phyloP scores from a whole-genome alignment of 2,329 filamentous ascomycete genomes.

The Pseudohalonectria lignicola region DNA sequence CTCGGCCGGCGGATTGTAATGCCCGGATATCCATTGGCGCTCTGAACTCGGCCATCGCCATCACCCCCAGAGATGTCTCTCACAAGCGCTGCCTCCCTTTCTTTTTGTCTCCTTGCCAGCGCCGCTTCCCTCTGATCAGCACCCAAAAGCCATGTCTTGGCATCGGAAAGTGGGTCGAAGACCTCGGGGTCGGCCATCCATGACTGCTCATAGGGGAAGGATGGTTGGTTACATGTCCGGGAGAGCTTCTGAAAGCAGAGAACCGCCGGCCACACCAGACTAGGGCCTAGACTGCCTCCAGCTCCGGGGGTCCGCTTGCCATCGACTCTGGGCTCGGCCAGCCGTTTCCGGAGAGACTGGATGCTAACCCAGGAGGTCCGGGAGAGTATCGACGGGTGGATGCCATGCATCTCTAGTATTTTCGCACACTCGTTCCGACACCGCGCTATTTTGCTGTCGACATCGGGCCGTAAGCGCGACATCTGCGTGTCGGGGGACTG shows the following conservation, averaged over 20 bases:
- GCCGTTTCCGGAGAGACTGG: not conserved
- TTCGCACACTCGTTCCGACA: constrained; percentile 41
- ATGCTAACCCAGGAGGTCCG: constrained; percentile 40
- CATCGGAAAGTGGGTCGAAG: constrained; percentile 36
- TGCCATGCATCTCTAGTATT: constrained; percentile 37
- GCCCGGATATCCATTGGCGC: constrained; percentile 39
- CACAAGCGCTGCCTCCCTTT: constrained; percentile 27
- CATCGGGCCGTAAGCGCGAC: constrained; percentile 27
- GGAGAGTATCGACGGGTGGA: constrained; percentile 29
- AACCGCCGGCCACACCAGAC: constrained; percentile 8
- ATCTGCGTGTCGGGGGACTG: constrained; percentile 44
- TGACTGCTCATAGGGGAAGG: not conserved
- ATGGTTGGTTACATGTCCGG: constrained; percentile 14
- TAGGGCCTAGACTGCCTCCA: constrained; percentile 18
- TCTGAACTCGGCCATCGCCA: constrained; percentile 27
- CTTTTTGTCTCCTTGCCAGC: constrained; percentile 35
- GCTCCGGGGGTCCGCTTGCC: not conserved
- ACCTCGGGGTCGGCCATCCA: constrained; percentile 20
- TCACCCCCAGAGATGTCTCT: constrained; percentile 22
- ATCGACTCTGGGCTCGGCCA: not conserved
- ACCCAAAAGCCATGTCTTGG: constrained; percentile 36
- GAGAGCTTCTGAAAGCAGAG: constrained; percentile 19
- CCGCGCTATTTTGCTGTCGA: constrained; percentile 26
- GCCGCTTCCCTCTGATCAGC: constrained; percentile 34
- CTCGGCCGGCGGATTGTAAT: constrained; percentile 37